phyloP scores from a whole-genome alignment of 345 rosid species.

The Schrenkiella parvula region DNA sequence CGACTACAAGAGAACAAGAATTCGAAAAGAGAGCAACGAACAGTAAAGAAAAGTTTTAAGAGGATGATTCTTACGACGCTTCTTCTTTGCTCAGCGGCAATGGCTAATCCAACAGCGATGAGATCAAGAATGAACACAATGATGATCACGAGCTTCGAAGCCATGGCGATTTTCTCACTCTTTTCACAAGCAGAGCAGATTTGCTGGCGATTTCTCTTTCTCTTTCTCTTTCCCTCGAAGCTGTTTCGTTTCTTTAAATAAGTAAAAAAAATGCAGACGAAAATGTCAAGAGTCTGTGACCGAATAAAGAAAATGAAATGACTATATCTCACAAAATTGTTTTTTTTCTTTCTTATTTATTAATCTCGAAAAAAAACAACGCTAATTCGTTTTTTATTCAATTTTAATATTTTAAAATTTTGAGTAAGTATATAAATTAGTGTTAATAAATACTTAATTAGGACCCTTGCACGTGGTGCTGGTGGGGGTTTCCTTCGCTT shows the following conservation, averaged over 20 bases:
- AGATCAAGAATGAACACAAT: slow-evolving; percentile 68
- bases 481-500: slow-evolving; percentile 10
- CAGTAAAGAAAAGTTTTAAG: not conserved
- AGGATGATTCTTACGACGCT: slow-evolving; percentile 59
- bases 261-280: not conserved
- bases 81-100: slow-evolving; percentile 97
- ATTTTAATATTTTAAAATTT: not conserved
- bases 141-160: slow-evolving; percentile 73
- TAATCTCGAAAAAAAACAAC: not conserved
- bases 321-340: not conserved
- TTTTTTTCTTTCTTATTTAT: not conserved
- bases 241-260: not conserved
- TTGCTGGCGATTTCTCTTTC: not conserved
- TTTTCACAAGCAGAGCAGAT: not conserved
- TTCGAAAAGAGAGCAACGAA: not conserved
- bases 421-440: too few species aligned
- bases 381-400: not conserved
- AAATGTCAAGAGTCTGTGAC: slow-evolving; percentile 22
- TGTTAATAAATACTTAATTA: not conserved
- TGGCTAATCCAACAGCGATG: slow-evolving; percentile 89
- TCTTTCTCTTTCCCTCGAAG: slow-evolving; percentile 18
- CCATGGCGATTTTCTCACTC: slow-evolving; percentile 45
- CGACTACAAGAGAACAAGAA: not conserved
- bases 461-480: slow-evolving; percentile 10
- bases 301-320: slow-evolving; percentile 12